Evolutionary conservation across 1,284 basidiomycete genomes (phyloP), one percentile per base, ranked within the genome.

Genomic region (Trichosporon ovoides): DNA sequence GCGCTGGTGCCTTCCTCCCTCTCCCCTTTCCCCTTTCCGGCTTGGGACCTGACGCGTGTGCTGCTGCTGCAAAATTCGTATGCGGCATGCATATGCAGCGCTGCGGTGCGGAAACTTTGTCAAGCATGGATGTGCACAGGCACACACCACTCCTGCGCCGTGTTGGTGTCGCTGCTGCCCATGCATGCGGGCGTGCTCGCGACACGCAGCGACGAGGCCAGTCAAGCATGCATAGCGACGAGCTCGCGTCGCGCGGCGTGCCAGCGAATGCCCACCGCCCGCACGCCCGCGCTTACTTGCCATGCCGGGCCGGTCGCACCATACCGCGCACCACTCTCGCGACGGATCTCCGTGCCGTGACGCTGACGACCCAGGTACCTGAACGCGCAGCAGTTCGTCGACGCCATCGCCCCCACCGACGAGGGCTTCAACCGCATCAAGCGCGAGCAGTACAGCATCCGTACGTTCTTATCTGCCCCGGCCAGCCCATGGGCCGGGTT

Each of bases 381-480:
- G 55, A 88, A 88, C 76, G 80, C 82, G 36, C 85, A 90, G 38
- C 86, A 86, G 69, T 97, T 97, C 76, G 87, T 96, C 71, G 89
- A 90, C 74, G 91, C 93, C 55, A 93, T 96, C 74, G 91, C 88
- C 36, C 91, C 92, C 3, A 83, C 83, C 57, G 85, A 84, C 51
- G 91, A 93, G 59, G 73, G 74, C 79, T 82, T 91, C 68, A 83
- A 84, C 62, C 89, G 87, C 77, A 91, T 95, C 68, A 86, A 85
- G 38, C 85, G 88, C 38, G 83, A 86, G 18, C 92, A 95, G 72
- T 96, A 91, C 71, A 85, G 84, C 36, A 85, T 90, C 63, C 81
- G 76, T 77, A 54, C 52, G 76, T 69, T 11, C 18, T 40, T 24
- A 37, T 38, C 14, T 10, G 46, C 16, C 31, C 14, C 16, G 24